These are phyloP conservation scores for Orobanche coerulescens DNA, from an alignment of 257 asterid genomes.

Conservation along the genomic window DNA sequence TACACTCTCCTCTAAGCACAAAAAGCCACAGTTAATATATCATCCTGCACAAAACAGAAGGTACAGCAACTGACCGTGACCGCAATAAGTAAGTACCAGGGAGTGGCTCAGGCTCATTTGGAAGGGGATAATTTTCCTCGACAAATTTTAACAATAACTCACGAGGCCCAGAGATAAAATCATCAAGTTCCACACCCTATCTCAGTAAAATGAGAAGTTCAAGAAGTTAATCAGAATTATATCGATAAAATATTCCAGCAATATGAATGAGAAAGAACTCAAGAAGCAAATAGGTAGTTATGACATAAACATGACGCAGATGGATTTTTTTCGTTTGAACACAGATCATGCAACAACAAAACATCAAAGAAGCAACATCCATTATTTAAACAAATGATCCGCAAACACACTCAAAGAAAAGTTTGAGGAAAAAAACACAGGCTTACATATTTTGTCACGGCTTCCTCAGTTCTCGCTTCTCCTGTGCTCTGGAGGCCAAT, in stretches of 20 bases:
- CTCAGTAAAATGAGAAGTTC: slow-evolving; percentile 23
- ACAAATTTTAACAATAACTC: slow-evolving; percentile 91
- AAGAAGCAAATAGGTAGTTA: not conserved
- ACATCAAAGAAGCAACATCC: not conserved
- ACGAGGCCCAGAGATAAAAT: slow-evolving; percentile 97
- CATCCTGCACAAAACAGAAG: slow-evolving; percentile 22
- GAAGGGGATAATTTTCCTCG: slow-evolving; percentile 92
- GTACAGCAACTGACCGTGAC: slow-evolving; percentile 17
- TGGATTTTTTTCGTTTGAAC: not conserved
- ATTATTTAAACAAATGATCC: not conserved
- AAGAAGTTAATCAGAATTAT: slow-evolving; percentile 22
- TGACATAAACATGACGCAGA: slow-evolving; percentile 7
- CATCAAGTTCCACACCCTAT: slow-evolving; percentile 95
- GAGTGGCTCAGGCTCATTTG: slow-evolving; percentile 84
- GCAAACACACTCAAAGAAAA: slow-evolving; percentile 8
- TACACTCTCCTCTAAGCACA: slow-evolving; percentile 62
- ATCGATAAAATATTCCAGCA: slow-evolving; percentile 6
- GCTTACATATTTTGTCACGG: slow-evolving; percentile 83
- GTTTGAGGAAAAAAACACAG: slow-evolving; percentile 16
- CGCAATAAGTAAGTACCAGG: slow-evolving; percentile 48
- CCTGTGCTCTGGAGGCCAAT: slow-evolving; percentile 97
- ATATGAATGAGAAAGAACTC: slow-evolving; percentile 3
- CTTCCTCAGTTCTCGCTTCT: slow-evolving; percentile 98
- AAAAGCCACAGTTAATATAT: slow-evolving; percentile 16
- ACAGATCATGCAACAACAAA: slow-evolving; percentile 15